These are phyloP conservation scores for Carex arenaria DNA, from an alignment of 202 grass and related monocot genomes.

Conservation along the genomic window DNA sequence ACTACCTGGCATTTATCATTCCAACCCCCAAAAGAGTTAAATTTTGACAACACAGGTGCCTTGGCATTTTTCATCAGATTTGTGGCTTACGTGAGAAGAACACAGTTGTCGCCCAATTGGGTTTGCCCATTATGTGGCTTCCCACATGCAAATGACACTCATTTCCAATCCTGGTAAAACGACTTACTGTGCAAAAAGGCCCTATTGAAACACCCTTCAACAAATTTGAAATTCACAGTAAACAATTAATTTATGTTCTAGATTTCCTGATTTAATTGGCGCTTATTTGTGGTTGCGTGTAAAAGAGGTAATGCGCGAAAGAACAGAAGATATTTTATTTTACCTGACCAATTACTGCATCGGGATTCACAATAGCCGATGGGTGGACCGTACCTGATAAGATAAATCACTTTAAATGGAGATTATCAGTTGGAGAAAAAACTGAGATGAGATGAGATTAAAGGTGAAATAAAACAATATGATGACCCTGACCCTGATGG, in stretches of 20 bases:
- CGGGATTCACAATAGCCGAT: conserved; percentile 47
- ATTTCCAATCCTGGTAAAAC: conserved; percentile 58
- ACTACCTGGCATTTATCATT: conserved; percentile 58
- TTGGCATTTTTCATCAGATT: not conserved
- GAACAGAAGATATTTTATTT: no score
- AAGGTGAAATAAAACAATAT: no score
- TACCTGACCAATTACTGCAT: conserved; percentile 73
- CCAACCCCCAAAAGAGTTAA: not conserved
- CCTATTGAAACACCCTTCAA: conserved; percentile 68
- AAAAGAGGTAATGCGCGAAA: no score
- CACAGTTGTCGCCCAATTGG: conserved; percentile 58
- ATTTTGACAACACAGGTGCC: not conserved
- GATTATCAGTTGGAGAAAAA: no score
- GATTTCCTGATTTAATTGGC: not conserved
- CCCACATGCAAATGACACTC: conserved; percentile 69
- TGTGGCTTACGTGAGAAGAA: conserved; percentile 57
- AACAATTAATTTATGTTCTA: not conserved
- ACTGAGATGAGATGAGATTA: no score
- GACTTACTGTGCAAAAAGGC: conserved; percentile 76
- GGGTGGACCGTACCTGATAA: conserved; percentile 30
- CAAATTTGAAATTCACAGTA: not conserved
- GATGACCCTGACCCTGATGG: not conserved
- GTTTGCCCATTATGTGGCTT: conserved; percentile 72
- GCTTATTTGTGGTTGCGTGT: not conserved
- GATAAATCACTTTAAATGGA: no score